Evolutionary conservation across 192 early-diverging fungal genomes (phyloP).

Genomic region (Umbelopsis sp.): DNA sequence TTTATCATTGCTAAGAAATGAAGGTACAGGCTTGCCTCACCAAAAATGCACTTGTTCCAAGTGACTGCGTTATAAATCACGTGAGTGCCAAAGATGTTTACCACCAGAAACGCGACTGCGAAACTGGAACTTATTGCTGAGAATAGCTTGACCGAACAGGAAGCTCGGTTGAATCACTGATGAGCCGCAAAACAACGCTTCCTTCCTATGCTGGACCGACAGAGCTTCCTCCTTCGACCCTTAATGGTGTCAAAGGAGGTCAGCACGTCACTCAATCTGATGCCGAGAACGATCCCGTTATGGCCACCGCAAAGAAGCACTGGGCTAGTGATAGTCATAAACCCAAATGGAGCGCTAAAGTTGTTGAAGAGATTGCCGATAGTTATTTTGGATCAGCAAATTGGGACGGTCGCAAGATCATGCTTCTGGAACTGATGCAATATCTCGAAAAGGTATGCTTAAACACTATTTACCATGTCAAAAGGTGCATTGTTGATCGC

Average conservation of each 20-base stretch:
- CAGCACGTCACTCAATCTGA: conserved; percentile 55
- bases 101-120: neutral
- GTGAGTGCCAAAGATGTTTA: too few relatives aligned
- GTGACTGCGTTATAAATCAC: too few relatives aligned
- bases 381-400: conserved; percentile 54
- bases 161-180: conserved; percentile 10
- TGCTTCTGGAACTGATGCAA: conserved; percentile 75
- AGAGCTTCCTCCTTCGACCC: conserved; percentile 29
- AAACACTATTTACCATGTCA: too few relatives aligned
- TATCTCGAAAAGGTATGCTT: conserved; percentile 72
- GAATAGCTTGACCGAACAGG: neutral
- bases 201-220: conserved; percentile 47
- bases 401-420: conserved; percentile 62
- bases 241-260: conserved; percentile 11
- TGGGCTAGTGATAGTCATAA: conserved; percentile 36
- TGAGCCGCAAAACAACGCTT: conserved; percentile 44
- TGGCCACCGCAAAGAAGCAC: conserved; percentile 42
- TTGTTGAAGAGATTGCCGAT: conserved; percentile 66
- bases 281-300: conserved; percentile 57
- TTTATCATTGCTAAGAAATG: too few relatives aligned
- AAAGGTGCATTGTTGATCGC: too few relatives aligned
- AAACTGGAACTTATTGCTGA: too few relatives aligned
- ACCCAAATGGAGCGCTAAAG: conserved; percentile 46
- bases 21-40: too few relatives aligned
- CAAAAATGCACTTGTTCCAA: too few relatives aligned